Base-by-base conservation (phyloP, 2,329 filamentous ascomycete species). In the Phaeosphaeriaceae sp. region DNA sequence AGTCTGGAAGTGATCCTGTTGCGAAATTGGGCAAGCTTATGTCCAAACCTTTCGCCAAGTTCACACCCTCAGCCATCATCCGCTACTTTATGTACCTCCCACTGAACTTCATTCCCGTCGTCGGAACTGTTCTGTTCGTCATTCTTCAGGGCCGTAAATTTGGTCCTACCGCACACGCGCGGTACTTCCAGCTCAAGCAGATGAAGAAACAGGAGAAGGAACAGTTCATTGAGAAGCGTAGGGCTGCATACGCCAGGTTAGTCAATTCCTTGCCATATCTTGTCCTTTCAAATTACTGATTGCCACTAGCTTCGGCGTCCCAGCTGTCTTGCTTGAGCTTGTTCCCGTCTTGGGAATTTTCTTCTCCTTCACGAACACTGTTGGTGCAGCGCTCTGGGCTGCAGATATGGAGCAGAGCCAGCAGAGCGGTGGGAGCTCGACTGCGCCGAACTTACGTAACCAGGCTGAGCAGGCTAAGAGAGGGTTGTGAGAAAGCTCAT, bases 371-470 rank as follows among this genome's bases (percentile, higher is more conserved):
- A 96, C 92, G 13, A 97, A 96, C 72, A 88, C 90, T 1, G 91
- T 96, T 50, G 93, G 92, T 6, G 93, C 92, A 45, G 93, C 93
- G 6, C 77, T 97, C n/a, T 97, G 92, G 92, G 92, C 93, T 33
- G 89, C 90, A 15, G 92, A 95, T 71, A 83, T 95, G 50, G 91
- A 95, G 72, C 49, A 68, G 45, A 46, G 42, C 30, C 37, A 95
- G 72, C 51, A 68, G 46, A 49, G 47, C 16, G 39, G 52, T 7
- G 54, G 53, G 28, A 58, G 57, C 46, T 70, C 64, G 2, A 74
- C 71, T 2, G 70, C 72, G 1, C 70, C 70, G 1, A 68, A 65
- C 32, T 61, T 74, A 15, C 68, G 70, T 32, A 57, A 71, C 26
- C 70, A 74, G 49, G 70, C 68, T 11, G 68, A 71, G 33, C 57